Evolutionary conservation across 129 eudicot species (phyloP), one percentile per base, ranked within the genome.

Genomic region (Flaveria ramosissima): DNA sequence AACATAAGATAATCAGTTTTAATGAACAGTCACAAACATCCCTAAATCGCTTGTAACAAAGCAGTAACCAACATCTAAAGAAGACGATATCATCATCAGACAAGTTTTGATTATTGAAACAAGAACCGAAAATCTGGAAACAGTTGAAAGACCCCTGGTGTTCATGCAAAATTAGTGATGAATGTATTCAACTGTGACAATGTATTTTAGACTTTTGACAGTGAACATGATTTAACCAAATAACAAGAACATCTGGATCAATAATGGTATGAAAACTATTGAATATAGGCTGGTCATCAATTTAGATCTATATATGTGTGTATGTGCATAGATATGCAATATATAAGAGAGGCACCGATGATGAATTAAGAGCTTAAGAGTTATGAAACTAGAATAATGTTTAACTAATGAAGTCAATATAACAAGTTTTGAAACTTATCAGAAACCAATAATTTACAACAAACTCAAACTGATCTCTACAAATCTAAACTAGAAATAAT

Each of bases 371-470:
- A 2, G 13, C 5, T 47, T 47, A 1, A 12, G 16, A 12, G 16
- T 13, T 3, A 3, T 47, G 13, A 20, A 9, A 17, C 27, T 17
- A 56, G 69, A 63, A 63, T 63, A 1, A 27, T 27, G 69, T 63
- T 63, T 15, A 63, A 6, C 69, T 63, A 43, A 20, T 63, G 69
- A 30, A 23, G 4, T 46, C 50, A 61, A 39, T 66, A 71, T 43
- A 76, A 32, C 68, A 80, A 80, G 64, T 60, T 57, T 46, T 13
- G 39, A 68, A 30, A 14, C 78, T 70, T 47, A 48, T 65, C 51
- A 75, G 78, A 81, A 70, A 78, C 74, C 83, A 82, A 83, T 56
- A 76, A 85, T 85, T 83, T 88, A 88, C 90, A 85, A 83, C 80
- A 84, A 79, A 61, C 76, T 70, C 72, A 68, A 55, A 46, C 50